Evolutionary conservation across 2,329 filamentous ascomycete genomes (phyloP).

Genomic region (Didymella keratinophila): DNA sequence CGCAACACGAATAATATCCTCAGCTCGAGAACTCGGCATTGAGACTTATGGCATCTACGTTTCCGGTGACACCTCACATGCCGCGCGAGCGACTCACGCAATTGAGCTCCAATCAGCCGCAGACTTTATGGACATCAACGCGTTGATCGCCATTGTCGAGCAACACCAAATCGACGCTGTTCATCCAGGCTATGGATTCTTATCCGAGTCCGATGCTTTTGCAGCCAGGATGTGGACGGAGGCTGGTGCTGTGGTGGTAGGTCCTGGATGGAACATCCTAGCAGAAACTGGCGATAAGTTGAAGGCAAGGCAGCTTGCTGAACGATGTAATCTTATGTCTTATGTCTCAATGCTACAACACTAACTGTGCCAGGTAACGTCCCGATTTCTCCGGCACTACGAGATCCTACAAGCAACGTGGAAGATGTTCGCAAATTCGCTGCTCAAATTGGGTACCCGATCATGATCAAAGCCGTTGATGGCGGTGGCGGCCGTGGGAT

Average conservation of each 20-base stretch:
- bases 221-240: conserved; percentile 59
- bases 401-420: conserved; percentile 53
- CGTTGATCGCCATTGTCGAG: conserved; percentile 58
- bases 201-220: conserved; percentile 64
- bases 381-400: conserved; percentile 60
- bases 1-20: conserved; percentile 66
- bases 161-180: conserved; percentile 63
- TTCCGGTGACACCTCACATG: conserved; percentile 63
- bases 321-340: conserved; percentile 50
- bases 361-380: conserved; percentile 49
- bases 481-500: conserved; percentile 69
- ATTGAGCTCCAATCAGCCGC: conserved; percentile 60
- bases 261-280: conserved; percentile 66
- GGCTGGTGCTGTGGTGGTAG: conserved; percentile 59
- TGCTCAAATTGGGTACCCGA: conserved; percentile 59
- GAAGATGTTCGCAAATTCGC: conserved; percentile 66
- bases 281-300: conserved; percentile 65
- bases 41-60: conserved; percentile 66
- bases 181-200: conserved; percentile 70
- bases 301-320: conserved; percentile 61
- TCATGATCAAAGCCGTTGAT: conserved; percentile 72
- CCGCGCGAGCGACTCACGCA: conserved; percentile 59
- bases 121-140: conserved; percentile 62
- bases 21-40: conserved; percentile 65
- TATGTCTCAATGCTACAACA: too few relatives aligned